Conservation (phyloP, 495 filamentous ascomycete species). For the Penicilliopsis zonata region DNA sequence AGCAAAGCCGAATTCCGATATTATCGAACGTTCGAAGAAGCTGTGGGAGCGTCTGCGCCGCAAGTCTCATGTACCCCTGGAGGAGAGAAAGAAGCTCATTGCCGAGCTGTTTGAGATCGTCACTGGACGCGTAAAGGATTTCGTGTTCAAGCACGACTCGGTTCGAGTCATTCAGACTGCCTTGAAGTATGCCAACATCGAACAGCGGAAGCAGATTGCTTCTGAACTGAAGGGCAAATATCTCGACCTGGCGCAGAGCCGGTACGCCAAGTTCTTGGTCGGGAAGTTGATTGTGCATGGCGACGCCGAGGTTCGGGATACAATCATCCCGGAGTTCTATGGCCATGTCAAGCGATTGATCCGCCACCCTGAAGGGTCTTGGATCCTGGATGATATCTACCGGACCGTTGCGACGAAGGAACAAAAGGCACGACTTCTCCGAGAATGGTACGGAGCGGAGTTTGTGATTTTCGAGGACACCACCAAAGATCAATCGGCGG, state of each 20-base stretch:
- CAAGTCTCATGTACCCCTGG: conserved; percentile 78
- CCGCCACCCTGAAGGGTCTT: conserved; percentile 88
- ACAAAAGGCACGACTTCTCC: conserved; percentile 71
- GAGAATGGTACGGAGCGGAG: conserved; percentile 96
- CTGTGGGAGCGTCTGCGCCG: conserved; percentile 89
- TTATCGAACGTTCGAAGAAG: conserved; percentile 82
- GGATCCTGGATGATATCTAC: conserved; percentile 96
- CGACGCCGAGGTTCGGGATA: conserved; percentile 67
- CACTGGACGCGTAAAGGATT: conserved; percentile 80
- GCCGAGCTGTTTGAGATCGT: conserved; percentile 83
- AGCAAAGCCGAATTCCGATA: conserved; percentile 82
- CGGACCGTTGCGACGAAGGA: conserved; percentile 67
- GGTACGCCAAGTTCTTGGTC: conserved; percentile 92
- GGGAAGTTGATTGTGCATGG: conserved; percentile 89
- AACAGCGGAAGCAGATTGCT: conserved; percentile 77
- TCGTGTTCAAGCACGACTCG: conserved; percentile 96
- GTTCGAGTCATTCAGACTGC: conserved; percentile 92
- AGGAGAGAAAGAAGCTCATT: conserved; percentile 77
- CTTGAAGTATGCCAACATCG: conserved; percentile 81
- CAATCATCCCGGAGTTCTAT: conserved; percentile 90
- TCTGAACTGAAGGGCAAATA: conserved; percentile 79
- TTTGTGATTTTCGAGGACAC: conserved; percentile 67
- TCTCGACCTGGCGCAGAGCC: conserved; percentile 74
- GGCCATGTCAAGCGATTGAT: conserved; percentile 84
- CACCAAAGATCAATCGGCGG: conserved; percentile 32